Evolutionary conservation across 768 basidiomycete species (phyloP).

Genomic region (Mycena crocata): DNA sequence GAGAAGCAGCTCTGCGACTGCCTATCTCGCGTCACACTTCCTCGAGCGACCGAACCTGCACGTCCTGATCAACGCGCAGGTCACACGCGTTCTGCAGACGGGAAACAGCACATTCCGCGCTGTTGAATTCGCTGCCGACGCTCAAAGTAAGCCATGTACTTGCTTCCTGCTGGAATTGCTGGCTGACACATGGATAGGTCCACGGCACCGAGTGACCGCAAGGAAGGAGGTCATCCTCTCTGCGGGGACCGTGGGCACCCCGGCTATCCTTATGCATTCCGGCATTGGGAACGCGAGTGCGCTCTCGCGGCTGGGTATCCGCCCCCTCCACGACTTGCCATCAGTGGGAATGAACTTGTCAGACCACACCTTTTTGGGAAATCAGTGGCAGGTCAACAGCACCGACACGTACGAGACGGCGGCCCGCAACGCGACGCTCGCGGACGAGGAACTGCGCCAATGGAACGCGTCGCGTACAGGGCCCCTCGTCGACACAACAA

Average conservation of each 20-base stretch:
- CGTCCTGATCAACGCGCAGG: conserved; percentile 36
- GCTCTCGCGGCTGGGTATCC: conserved; percentile 24
- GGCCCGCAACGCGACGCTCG: background rate
- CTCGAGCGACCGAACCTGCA: conserved; percentile 37
- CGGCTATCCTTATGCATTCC: conserved; percentile 37
- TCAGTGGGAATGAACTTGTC: conserved; percentile 43
- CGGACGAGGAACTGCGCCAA: background rate
- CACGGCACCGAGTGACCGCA: conserved; percentile 6
- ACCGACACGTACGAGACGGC: conserved; percentile 26
- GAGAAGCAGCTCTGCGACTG: conserved; percentile 38
- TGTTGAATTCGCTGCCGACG: background rate
- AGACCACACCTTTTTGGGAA: conserved; percentile 32
- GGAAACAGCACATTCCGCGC: background rate
- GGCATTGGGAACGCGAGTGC: conserved; percentile 40
- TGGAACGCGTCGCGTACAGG: conserved; percentile 28
- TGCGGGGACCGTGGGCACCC: conserved; percentile 40
- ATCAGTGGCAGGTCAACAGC: conserved; percentile 12
- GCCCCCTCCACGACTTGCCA: conserved; percentile 33
- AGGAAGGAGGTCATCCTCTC: conserved; percentile 42
- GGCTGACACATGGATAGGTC: background rate
- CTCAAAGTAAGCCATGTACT: background rate
- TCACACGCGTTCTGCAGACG: conserved; percentile 16
- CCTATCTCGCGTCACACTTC: conserved; percentile 38
- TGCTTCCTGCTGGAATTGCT: background rate
- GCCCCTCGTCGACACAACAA: conserved; percentile 25